Evolutionary conservation across 164 flowering plant species (phyloP).

Genomic region (Aristolochia contorta): DNA sequence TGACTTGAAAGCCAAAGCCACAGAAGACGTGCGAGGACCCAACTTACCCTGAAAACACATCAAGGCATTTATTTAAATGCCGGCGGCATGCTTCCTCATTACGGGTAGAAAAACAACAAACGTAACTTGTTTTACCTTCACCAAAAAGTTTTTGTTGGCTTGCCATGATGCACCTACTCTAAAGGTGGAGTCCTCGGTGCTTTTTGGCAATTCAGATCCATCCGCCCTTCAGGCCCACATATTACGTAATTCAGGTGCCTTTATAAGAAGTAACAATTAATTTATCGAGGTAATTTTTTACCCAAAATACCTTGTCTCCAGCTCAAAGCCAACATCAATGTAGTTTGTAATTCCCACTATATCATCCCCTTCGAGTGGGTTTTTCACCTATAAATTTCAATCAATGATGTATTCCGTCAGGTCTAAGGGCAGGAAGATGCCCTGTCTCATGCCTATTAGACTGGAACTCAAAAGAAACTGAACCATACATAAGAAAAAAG

Average conservation of each 20-base stretch:
- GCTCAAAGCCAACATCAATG: conserved; percentile 89
- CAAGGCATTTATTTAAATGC: neutral
- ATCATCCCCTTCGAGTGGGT: conserved; percentile 73
- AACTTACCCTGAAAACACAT: conserved; percentile 55
- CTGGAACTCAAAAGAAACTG: too few species aligned
- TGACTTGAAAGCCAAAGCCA: conserved; percentile 81
- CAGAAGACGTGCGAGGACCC: conserved; percentile 71
- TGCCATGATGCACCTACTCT: conserved; percentile 96
- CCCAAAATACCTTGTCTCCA: conserved; percentile 58
- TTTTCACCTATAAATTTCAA: conserved; percentile 59
- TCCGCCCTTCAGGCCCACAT: conserved; percentile 29
- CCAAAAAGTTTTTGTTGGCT: conserved; percentile 84
- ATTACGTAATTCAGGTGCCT: conserved; percentile 4
- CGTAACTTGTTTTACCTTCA: conserved; percentile 48
- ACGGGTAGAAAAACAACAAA: too few species aligned
- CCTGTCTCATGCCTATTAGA: too few species aligned
- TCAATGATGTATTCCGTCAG: conserved; percentile 1
- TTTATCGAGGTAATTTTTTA: neutral
- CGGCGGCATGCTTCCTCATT: too few species aligned
- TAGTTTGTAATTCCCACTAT: conserved; percentile 91
- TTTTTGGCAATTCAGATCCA: conserved; percentile 34
- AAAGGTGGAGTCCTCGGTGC: conserved; percentile 52
- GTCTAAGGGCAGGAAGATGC: too few species aligned
- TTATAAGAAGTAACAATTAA: neutral
- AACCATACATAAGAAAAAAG: too few species aligned